These are phyloP conservation scores for Zopfochytrium polystomum DNA, from an alignment of 371 early-diverging fungal genomes.

Conservation along the genomic window DNA sequence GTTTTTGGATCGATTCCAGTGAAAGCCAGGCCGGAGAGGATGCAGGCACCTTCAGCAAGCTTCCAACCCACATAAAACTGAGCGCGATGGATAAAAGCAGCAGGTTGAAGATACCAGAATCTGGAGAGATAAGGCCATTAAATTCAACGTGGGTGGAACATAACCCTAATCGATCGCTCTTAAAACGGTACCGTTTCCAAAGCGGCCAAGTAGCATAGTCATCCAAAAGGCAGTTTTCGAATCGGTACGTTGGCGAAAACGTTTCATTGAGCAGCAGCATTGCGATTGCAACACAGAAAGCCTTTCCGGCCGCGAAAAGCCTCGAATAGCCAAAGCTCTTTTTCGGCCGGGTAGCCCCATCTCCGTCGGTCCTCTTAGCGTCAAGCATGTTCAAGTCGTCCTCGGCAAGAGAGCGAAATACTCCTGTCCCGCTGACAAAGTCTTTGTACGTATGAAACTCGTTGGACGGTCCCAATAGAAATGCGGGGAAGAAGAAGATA, in stretches of 20 bases:
- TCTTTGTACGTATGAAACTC: slow-evolving; percentile 63
- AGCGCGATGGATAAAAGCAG: slow-evolving; percentile 57
- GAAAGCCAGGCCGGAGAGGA: slow-evolving; percentile 79
- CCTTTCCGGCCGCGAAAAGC: no score
- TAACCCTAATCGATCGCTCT: no score
- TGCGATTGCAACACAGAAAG: no score
- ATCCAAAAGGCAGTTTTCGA: no score
- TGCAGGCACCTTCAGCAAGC: slow-evolving; percentile 82
- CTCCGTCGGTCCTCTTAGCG: no score
- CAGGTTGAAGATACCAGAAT: not conserved
- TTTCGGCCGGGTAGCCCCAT: slow-evolving; percentile 11
- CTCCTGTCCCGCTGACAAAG: slow-evolving; percentile 47
- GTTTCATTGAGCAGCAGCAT: no score
- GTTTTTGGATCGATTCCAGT: slow-evolving; percentile 61
- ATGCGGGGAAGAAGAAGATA: slow-evolving; percentile 80
- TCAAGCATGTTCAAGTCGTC: not conserved
- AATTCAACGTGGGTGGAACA: no score
- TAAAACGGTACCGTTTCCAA: no score
- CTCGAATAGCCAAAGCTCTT: no score
- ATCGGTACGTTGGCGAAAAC: no score
- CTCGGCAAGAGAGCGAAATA: not conserved
- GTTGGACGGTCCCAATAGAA: slow-evolving; percentile 83
- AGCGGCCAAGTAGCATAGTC: no score
- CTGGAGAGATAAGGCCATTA: not conserved
- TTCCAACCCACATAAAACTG: slow-evolving; percentile 88